A percentile compares a stretch with the other conserved stretches of the same genome.
Evolutionary conservation across 2,329 filamentous ascomycete species (phyloP).

Genomic region (Ceratocystis colombiana): DNA sequence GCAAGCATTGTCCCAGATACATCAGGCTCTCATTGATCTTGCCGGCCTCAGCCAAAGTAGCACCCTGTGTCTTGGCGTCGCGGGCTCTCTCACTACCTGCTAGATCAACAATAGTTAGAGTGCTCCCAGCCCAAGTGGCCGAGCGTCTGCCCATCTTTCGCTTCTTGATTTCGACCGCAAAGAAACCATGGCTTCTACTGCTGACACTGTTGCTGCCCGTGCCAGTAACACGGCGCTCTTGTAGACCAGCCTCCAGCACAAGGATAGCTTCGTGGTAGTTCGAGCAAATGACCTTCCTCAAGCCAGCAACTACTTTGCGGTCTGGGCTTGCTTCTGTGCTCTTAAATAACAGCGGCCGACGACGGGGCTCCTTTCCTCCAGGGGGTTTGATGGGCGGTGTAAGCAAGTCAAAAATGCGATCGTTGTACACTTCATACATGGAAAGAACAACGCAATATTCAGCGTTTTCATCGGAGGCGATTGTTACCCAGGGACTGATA

Average conservation of each 20-base stretch:
- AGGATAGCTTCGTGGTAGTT: slow-evolving; percentile 74
- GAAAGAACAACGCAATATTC: slow-evolving; percentile 85
- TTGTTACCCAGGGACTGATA: slow-evolving; percentile 58
- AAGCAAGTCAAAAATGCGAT: slow-evolving; percentile 89
- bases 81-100: slow-evolving; percentile 88
- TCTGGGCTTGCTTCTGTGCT: slow-evolving; percentile 78
- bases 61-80: slow-evolving; percentile 86
- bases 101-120: slow-evolving; percentile 80
- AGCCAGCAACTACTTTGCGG: slow-evolving; percentile 84
- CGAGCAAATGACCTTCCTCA: slow-evolving; percentile 81
- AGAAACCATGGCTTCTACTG: slow-evolving; percentile 90
- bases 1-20: slow-evolving; percentile 94
- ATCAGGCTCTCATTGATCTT: slow-evolving; percentile 98
- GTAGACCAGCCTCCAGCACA: slow-evolving; percentile 79
- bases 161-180: slow-evolving; percentile 91
- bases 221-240: slow-evolving; percentile 76
- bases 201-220: slow-evolving; percentile 90
- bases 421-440: slow-evolving; percentile 99
- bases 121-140: slow-evolving; percentile 62
- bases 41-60: slow-evolving; percentile 85
- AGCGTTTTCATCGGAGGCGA: slow-evolving; percentile 50
- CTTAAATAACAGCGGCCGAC: slow-evolving; percentile 85
- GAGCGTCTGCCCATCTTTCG: slow-evolving; percentile 36
- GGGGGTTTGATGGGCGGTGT: slow-evolving; percentile 43
- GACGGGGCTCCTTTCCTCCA: slow-evolving; percentile 34